Conservation (phyloP, 129 eudicot genomes). For the Chrysanthemum makinoi region DNA sequence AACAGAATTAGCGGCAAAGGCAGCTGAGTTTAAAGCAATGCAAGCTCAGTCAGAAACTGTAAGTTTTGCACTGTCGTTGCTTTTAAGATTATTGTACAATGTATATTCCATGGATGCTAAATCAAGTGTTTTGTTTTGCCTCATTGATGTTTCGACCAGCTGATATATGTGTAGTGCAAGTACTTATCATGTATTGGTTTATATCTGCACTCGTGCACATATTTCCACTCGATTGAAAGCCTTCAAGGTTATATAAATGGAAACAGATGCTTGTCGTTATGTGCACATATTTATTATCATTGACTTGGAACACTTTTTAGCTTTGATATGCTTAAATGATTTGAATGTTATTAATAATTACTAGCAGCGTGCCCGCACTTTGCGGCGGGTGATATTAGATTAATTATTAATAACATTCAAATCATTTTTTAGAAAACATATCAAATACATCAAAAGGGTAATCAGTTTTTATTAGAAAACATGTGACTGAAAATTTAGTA, state of each 20-base stretch:
- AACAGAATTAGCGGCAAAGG: conserved; percentile 47
- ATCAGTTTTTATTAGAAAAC: too few species aligned
- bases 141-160: background rate
- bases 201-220: background rate
- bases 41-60: conserved; percentile 85
- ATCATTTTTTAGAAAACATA: too few species aligned
- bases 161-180: background rate
- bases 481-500: too few species aligned
- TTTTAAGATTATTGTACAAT: conserved; percentile 16
- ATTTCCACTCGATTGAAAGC: background rate
- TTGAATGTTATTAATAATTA: conserved; percentile 1
- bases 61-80: conserved; percentile 10
- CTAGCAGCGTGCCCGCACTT: too few species aligned
- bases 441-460: too few species aligned
- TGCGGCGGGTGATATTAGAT: too few species aligned
- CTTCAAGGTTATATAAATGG: background rate
- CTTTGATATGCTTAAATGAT: background rate
- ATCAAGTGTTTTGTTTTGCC: background rate
- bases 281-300: background rate
- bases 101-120: background rate
- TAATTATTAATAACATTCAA: too few species aligned
- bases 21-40: conserved; percentile 66
- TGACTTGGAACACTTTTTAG: background rate
- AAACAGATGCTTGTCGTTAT: background rate
- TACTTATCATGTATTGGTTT: background rate